phyloP scores from a whole-genome alignment of 192 early-diverging fungal genomes.

The Linnemannia elongata region DNA sequence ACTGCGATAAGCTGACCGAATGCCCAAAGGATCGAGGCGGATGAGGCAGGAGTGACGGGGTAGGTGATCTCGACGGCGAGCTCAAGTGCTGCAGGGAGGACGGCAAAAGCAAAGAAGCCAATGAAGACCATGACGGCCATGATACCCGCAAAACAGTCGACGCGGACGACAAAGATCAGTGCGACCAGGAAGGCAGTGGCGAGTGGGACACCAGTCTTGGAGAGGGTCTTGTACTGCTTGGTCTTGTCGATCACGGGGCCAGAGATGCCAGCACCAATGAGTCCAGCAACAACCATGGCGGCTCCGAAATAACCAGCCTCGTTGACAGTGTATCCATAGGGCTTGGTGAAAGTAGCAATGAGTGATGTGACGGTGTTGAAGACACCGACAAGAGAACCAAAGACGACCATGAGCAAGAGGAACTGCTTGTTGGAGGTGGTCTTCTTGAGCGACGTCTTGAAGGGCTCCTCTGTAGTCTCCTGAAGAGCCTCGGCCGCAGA shows the following conservation, averaged over 20 bases:
- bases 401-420: conserved; percentile 22
- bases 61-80: conserved; percentile 40
- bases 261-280: conserved; percentile 62
- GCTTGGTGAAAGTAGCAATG: conserved; percentile 55
- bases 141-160: conserved; percentile 12
- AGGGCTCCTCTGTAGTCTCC: conserved; percentile 25
- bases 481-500: conserved; percentile 39
- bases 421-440: conserved; percentile 21
- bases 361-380: conserved; percentile 54
- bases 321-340: conserved; percentile 55
- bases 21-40: conserved; percentile 33
- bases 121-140: conserved; percentile 18
- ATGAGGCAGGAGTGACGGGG: conserved; percentile 33
- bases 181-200: conserved; percentile 45
- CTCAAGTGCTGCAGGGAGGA: conserved; percentile 30
- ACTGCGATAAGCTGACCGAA: conserved; percentile 20
- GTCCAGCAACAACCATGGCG: conserved; percentile 63
- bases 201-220: conserved; percentile 57
- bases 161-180: conserved; percentile 49
- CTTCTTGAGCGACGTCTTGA: conserved; percentile 39
- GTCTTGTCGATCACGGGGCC: conserved; percentile 63
- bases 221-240: conserved; percentile 60
- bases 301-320: conserved; percentile 67
- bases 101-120: conserved; percentile 22
- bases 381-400: conserved; percentile 44